A percentile compares a stretch with the other conserved stretches of the same genome.
These are phyloP conservation scores for Linnemannia schmuckeri DNA, from an alignment of 192 early-diverging fungal genomes.

Conservation along the genomic window DNA sequence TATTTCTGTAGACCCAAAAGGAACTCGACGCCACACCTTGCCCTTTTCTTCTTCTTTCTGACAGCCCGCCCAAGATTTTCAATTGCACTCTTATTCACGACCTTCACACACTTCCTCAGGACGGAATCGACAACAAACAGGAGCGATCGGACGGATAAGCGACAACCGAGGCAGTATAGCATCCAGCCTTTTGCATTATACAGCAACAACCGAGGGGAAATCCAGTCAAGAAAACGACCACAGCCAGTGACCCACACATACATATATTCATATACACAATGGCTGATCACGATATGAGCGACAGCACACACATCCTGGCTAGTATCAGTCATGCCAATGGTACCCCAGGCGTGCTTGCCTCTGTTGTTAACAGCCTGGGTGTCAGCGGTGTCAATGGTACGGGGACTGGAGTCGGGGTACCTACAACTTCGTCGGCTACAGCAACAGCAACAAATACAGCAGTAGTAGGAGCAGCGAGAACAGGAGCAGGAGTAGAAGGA, in stretches of 20 bases:
- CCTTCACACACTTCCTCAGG: background rate
- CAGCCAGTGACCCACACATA: background rate
- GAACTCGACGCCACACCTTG: background rate
- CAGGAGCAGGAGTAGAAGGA: background rate
- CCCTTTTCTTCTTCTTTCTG: background rate
- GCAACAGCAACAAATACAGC: background rate
- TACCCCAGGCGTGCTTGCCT: slow-evolving; percentile 17
- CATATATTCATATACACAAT: background rate
- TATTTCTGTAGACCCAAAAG: background rate
- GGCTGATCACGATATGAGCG: slow-evolving; percentile 40
- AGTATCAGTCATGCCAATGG: slow-evolving; percentile 38
- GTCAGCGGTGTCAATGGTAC: background rate
- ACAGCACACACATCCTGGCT: slow-evolving; percentile 38
- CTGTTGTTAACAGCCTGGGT: slow-evolving; percentile 19
- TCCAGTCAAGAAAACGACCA: background rate
- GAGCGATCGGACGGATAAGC: background rate
- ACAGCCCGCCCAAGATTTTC: background rate
- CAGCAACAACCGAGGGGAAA: background rate
- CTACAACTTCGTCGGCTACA: background rate
- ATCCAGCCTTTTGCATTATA: background rate
- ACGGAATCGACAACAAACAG: background rate
- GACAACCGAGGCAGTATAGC: background rate
- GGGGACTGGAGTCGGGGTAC: background rate
- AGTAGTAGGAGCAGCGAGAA: background rate
- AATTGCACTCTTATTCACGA: background rate